Base-by-base conservation (phyloP, 2,329 filamentous ascomycete species). In the Aspergillus neotritici region DNA sequence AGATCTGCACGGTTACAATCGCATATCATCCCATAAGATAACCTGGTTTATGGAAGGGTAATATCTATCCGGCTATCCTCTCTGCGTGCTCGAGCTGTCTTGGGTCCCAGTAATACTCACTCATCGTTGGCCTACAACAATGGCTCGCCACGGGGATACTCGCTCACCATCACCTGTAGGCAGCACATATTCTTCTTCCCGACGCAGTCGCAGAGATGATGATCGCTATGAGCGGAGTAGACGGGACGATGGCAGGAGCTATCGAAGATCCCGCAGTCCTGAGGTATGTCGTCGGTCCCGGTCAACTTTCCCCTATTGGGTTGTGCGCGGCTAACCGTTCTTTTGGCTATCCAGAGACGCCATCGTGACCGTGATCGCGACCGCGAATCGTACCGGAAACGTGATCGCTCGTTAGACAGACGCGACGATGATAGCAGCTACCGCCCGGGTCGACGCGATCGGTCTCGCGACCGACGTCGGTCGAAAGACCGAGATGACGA, bases 141-240 rank as follows among this genome's bases (percentile, higher is more conserved):
- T 79, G 76, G 75, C 74, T 73, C 75, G 76, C 68, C 74, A 75
- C 68, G 76, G 75, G 73, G 76, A 78, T 68, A 73, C 74, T 74
- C 77, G 86, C 86, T 91, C 86, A 90, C 87, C 86, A 86, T 88
- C 84, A 82, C 85, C 85, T 83, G 82, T 84, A 89, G 86, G 85
- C 81, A 88, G 85, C 77, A 83, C 86, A 65, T 77, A 79, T 69
- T 82, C 81, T 69, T 80, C 82, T 63, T 83, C 81, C 72, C 84
- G 80, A 72, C 79, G 81, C 49, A 69, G 58, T 58, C 71, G 73
- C 59, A 72, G 74, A 67, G 76, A 75, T 55, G 70, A 77, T 63
- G 68, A 73, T 57, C 70, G 74, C 50, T 66, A 71, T 57, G 75
- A 77, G 39, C 69, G 70, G 60, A 72, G 68, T 54, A 66, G 74